Conservation (phyloP, 2,329 filamentous ascomycete genomes). For the Aspergillus sp. region DNA sequence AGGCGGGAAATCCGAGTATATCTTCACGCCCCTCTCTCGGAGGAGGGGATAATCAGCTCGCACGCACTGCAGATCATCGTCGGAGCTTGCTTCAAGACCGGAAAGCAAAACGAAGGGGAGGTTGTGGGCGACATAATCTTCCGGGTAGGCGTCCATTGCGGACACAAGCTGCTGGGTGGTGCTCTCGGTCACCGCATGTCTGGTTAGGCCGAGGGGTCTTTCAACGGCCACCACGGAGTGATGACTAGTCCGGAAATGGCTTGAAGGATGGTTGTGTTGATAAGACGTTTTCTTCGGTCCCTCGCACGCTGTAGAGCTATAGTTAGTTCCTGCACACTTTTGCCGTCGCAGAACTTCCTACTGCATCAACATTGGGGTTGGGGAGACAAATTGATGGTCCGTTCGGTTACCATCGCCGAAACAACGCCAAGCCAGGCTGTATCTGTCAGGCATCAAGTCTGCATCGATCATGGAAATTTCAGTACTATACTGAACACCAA, state of each 20-base stretch:
- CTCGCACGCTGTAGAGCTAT: background rate
- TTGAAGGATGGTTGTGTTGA: background rate
- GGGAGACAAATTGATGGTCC: constrained; percentile 1
- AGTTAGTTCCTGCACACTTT: no score
- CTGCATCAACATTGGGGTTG: background rate
- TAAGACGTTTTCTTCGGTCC: background rate
- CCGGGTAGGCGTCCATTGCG: constrained; percentile 51
- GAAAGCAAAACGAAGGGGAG: constrained; percentile 81
- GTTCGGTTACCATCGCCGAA: constrained; percentile 6
- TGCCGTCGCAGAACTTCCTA: background rate
- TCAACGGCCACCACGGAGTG: constrained; percentile 2
- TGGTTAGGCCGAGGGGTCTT: constrained; percentile 13
- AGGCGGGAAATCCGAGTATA: constrained; percentile 70
- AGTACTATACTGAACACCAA: background rate
- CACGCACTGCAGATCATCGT: constrained; percentile 30
- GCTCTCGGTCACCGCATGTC: constrained; percentile 38
- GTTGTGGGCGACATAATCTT: constrained; percentile 81
- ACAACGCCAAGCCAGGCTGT: constrained; percentile 10
- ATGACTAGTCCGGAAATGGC: background rate
- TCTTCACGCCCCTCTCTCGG: constrained; percentile 58
- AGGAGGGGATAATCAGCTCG: constrained; percentile 54
- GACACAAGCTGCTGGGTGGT: constrained; percentile 27
- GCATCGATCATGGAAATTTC: background rate
- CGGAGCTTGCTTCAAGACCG: constrained; percentile 60
- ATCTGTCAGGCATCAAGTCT: background rate